Base-by-base conservation (phyloP, 2,329 filamentous ascomycete genomes). In the Xylaria sp. region DNA sequence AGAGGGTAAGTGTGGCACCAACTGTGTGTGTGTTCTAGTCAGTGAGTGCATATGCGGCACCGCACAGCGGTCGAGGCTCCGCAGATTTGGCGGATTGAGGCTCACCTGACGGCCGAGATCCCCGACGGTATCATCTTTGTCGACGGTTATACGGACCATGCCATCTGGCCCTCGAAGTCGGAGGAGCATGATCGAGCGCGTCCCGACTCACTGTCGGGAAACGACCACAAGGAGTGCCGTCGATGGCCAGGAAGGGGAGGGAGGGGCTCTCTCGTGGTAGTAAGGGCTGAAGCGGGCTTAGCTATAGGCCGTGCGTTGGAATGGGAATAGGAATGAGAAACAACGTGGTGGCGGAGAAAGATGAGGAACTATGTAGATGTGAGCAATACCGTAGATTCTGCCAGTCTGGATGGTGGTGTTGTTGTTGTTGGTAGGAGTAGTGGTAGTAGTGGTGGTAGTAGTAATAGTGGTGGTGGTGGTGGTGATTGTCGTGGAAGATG, bases 91-190 rank as follows among this genome's bases (percentile, higher is more conserved):
- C 17, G 43, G 27, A 31, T 15, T 21, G 53, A 15, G 19, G 41
- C 72, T 54, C 74, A 87, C 85, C 78, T 83, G 78, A 25, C 79
- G 74, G 31, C 82, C 84, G 41, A 89, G 78, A n/a, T 85, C 79
- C 41, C 79, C 81, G 75, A 98, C 97, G 0, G 88, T 88, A 65
- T 91, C 88, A 41, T 85, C 83, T 52, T 89, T 85, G 70, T 93
- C 88, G 68, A 96, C 86, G 53, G 84, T 91, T 71, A 98, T 82
- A 70, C 95, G 90, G 77, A 93, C 89, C 83, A 95, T 95, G 80
- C 95, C 95, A 80, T 97, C 93, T 67, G 91, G 92, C 75, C 93
- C 93, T 72, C 93, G 89, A 70, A 97, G 91, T 76, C 93, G 87
- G 58, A 97, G 82, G 73, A 97, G 84, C 87, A 97, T 97, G 67